Evolutionary conservation across 2,329 filamentous ascomycete species (phyloP), one percentile per base, ranked within the genome.

Genomic region (Penicillium sp.): DNA sequence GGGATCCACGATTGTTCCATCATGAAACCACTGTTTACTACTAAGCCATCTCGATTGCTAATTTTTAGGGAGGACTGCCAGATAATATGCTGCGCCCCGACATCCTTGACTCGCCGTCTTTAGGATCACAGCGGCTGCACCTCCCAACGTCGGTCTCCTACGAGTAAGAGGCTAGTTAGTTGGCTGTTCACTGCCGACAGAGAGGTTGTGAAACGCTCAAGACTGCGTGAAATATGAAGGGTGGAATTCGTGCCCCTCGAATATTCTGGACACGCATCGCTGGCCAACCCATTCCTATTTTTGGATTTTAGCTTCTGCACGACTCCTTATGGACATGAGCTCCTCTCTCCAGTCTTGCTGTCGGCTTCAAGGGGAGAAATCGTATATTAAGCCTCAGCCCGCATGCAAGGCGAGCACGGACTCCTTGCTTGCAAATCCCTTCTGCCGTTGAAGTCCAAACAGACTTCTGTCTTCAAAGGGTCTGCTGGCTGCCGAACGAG

Each of bases 151-250:
- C 11, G 9, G 26, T 44, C 26, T 47, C 17, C 4, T 41, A 41
- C 31, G 44, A 19, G 41, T 50, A 45, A 19, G 35, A 26, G 30
- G 54, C 45, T 49, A 30, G 45, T 49, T 56, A 30, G 45, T 49
- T 56, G 54, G 54, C 15, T 45, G 9, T 35, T 19, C 53, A 31
- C 29, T 17, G 55, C 35, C 31, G 31, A 41, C 21, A 44, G 31
- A 49, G 19, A 26, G 21, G 46, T 50, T 23, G 55, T 57, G 55
- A 57, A 57, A 57, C 55, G 31, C 31, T 47, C 21, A 31, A 15
- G 46, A 44, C 23, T 48, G 23, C 46, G 47, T 50, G 46, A 57
- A 21, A 57, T 57, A 57, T 57, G 46, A 57, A 57, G 55, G 55
- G 47, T 57, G 31, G 50, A 48, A 49, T 41, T 44, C 31, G 23